phyloP scores from a whole-genome alignment of 306 rosid species.

The Lathyrus tuberosus region DNA sequence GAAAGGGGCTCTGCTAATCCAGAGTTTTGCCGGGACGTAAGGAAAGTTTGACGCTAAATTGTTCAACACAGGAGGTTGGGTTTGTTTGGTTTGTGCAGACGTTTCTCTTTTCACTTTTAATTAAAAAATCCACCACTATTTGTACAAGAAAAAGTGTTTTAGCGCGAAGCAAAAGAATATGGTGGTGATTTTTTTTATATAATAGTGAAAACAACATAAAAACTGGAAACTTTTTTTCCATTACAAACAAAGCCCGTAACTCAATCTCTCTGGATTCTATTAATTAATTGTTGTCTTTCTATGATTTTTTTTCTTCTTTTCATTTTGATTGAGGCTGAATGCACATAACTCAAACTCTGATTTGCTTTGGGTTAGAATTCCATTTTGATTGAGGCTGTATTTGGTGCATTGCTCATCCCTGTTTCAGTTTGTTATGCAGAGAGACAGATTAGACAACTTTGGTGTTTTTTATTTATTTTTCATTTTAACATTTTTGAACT shows the following conservation, averaged over 20 bases:
- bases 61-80: background rate
- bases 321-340: background rate
- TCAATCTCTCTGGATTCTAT: conserved; percentile 5
- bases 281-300: conserved; percentile 7
- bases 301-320: background rate
- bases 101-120: conserved; percentile 1
- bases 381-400: too few species aligned
- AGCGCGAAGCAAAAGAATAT: background rate
- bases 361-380: too few species aligned
- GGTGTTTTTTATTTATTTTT: too few species aligned
- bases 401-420: background rate
- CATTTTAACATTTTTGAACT: too few species aligned
- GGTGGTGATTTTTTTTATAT: background rate
- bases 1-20: too few species aligned
- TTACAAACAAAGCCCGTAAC: background rate
- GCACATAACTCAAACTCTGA: background rate
- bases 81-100: background rate
- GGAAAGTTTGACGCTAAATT: too few species aligned
- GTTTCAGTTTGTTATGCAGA: conserved; percentile 13
- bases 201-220: background rate
- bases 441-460: too few species aligned
- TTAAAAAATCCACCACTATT: background rate
- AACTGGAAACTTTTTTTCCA: background rate
- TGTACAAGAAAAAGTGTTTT: background rate
- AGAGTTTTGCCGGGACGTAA: too few species aligned